Conservation (phyloP, 2,329 filamentous ascomycete species). For the Dactylellina drechsleri region DNA sequence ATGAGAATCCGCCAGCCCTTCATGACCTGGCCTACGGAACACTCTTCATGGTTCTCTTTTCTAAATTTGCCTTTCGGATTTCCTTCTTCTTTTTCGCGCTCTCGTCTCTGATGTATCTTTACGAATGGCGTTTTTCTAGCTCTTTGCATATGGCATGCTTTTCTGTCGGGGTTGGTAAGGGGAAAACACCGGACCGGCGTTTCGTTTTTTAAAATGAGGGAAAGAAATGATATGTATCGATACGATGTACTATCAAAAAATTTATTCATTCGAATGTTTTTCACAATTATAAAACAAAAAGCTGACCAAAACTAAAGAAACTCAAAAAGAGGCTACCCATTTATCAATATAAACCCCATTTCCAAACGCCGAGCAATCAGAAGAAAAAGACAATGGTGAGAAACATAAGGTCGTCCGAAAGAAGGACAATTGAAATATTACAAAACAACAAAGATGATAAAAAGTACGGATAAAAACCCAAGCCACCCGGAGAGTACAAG, state of each 20-base stretch:
- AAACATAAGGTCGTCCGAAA: conserved; percentile 1
- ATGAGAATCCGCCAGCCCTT: too few species aligned
- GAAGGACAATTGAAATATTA: conserved; percentile 11
- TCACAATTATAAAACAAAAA: neutral
- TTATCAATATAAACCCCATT: conserved; percentile 46
- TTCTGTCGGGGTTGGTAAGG: neutral
- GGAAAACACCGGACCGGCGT: neutral
- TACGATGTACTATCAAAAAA: neutral
- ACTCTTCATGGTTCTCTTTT: neutral
- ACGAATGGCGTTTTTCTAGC: too few species aligned
- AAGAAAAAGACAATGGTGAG: neutral
- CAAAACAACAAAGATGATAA: conserved; percentile 9
- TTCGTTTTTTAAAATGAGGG: neutral
- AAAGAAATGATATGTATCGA: neutral
- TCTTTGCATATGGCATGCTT: neutral
- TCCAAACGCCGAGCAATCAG: conserved; percentile 28
- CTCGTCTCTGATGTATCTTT: too few species aligned
- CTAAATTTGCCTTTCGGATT: neutral
- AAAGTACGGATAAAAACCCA: conserved; percentile 55
- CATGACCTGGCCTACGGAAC: too few species aligned
- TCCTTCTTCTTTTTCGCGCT: too few species aligned
- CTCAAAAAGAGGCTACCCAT: conserved; percentile 30
- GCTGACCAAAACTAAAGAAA: neutral
- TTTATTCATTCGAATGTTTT: neutral
- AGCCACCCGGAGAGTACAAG: conserved; percentile 45